Evolutionary conservation across 2,329 filamentous ascomycete species (phyloP), one percentile per base, ranked within the genome.

Genomic region (Nannizziopsis barbatae): DNA sequence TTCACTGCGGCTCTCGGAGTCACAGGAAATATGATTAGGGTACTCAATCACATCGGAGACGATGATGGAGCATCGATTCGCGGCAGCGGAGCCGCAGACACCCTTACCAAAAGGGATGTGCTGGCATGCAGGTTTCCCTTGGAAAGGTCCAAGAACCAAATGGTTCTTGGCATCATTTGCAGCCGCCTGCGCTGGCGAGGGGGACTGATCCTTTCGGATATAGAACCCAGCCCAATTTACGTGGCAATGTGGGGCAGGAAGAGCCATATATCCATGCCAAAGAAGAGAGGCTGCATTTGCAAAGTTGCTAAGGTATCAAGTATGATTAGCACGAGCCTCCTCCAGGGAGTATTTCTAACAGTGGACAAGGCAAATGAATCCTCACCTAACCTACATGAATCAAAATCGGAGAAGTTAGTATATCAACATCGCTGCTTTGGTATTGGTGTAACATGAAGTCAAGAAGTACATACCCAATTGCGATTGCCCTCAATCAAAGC

Each of bases 161-260:
- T 59, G 40, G 17, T 58, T 53, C 14, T 59, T 52, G 20, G 59
- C 56, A 32, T 45, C 38, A 37, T 52, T 50, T 11, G 35, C 46
- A 1, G 17, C 39, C 6, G 37, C 15, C 22, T 52, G 43, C 0
- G 30, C 33, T 0, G 50, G 56, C 5, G 55, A 53, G 20, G 65
- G 66, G 54, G 69, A 68, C 51, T 68, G 67, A 54, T 69, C 67
- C 42, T 63, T 60, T 44, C 67, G 62, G 41, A 72, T 63, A 55
- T 72, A 72, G 62, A 72, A 72, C 2, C 71, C 70, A 4, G 68
- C 61, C 71, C 71, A 73, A 57, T 73, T 73, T 35, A 73, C 69
- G 40, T 62, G 55, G n/a, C 60, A 60, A 5, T 66, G 69, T 2
- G 70, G 68, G 2, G 60, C 39, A 0, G 69, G 68, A 38, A 73